A percentile compares a stretch with the other conserved stretches of the same genome.
These are phyloP conservation scores for Evernia prunastri DNA, from an alignment of 495 filamentous ascomycete species.

Conservation along the genomic window DNA sequence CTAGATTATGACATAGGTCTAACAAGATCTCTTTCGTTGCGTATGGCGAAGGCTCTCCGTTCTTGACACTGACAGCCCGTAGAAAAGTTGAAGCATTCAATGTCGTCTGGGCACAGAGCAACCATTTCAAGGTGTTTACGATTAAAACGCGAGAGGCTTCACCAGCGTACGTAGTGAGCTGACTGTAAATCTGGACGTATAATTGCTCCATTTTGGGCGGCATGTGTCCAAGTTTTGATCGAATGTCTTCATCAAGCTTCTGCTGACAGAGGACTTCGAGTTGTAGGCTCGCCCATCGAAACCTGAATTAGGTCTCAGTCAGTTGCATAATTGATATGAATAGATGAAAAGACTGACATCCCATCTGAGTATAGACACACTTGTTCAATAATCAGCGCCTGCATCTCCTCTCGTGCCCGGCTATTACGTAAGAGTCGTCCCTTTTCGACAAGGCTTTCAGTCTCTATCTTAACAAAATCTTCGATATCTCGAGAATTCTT, in stretches of 20 bases:
- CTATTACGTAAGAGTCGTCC: conserved; percentile 16
- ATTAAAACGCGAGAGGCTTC: neutral
- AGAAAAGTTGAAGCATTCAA: neutral
- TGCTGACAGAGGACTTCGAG: neutral
- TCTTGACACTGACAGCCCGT: neutral
- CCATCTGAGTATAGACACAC: neutral
- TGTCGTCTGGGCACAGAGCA: neutral
- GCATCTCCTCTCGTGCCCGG: neutral
- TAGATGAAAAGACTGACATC: conserved; percentile 6
- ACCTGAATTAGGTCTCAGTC: neutral
- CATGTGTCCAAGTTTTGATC: neutral
- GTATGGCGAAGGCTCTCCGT: no score
- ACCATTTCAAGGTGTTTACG: neutral
- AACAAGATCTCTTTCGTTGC: neutral
- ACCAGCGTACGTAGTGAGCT: neutral
- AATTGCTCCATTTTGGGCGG: neutral
- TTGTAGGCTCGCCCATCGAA: neutral
- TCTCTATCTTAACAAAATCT: conserved; percentile 26
- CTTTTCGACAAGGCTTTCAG: conserved; percentile 25
- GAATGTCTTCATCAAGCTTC: neutral
- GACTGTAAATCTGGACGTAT: neutral
- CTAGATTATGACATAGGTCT: conserved; percentile 19
- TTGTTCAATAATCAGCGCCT: neutral
- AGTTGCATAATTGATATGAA: neutral
- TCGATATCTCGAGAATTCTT: conserved; percentile 32